Percentiles rank a stretch among this genome's conserved stretches.
These are phyloP conservation scores for Saccharomycopsis javanensis DNA, from an alignment of 805 yeast species.

Conservation along the genomic window DNA sequence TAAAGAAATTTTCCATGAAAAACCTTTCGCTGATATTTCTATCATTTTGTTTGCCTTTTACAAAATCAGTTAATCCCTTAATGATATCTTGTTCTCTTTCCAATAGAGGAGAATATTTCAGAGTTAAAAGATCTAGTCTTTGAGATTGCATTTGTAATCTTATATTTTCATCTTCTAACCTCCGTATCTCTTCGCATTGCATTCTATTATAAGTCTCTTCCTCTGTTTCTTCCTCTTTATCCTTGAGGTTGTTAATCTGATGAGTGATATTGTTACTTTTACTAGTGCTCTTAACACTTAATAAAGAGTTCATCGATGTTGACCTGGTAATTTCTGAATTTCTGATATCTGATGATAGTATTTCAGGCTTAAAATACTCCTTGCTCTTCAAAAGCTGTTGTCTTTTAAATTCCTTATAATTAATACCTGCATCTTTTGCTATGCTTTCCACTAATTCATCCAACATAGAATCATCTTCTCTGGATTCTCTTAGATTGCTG, in stretches of 20 bases:
- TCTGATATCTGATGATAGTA: not conserved
- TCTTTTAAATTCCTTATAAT: slow-evolving; percentile 16
- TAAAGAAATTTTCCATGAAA: slow-evolving; percentile 1
- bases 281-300: not conserved
- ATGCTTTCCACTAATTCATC: slow-evolving; percentile 13
- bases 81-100: slow-evolving; percentile 19
- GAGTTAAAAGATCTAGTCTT: slow-evolving; percentile 13
- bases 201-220: not conserved
- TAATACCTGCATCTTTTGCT: slow-evolving; percentile 18
- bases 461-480: slow-evolving; percentile 14
- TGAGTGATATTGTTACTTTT: not conserved
- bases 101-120: slow-evolving; percentile 15
- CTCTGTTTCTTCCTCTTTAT: slow-evolving; percentile 2
- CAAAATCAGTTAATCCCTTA: slow-evolving; percentile 17
- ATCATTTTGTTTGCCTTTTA: slow-evolving; percentile 10
- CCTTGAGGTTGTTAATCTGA: not conserved
- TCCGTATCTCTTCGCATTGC: slow-evolving; percentile 9
- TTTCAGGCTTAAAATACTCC: slow-evolving; percentile 12
- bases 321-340: not conserved
- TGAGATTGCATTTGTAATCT: slow-evolving; percentile 16
- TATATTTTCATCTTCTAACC: slow-evolving; percentile 12
- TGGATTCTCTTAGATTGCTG: slow-evolving; percentile 7
- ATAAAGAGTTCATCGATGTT: not conserved
- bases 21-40: slow-evolving; percentile 15
- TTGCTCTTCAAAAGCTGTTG: slow-evolving; percentile 12